phyloP scores from a whole-genome alignment of 805 yeast species.

The Wickerhamiella kurtzmanii region DNA sequence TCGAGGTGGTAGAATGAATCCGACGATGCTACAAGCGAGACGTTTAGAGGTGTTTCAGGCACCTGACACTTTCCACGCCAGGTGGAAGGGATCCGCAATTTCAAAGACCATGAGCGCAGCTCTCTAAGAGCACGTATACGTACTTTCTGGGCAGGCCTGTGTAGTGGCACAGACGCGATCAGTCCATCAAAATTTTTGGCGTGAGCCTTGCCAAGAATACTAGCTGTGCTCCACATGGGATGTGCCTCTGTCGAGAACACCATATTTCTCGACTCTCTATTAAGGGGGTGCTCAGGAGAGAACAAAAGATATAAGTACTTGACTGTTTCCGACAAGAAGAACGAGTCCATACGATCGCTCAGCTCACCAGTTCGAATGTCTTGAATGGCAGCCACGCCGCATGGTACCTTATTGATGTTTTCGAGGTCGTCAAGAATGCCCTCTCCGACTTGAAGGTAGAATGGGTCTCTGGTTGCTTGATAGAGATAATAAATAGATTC shows the following conservation, averaged over 20 bases:
- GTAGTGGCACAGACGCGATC: background rate
- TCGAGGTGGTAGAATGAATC: conserved; percentile 22
- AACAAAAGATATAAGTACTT: conserved; percentile 72
- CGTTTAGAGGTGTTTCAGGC: background rate
- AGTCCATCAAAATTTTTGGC: conserved; percentile 9
- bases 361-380: conserved; percentile 47
- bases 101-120: background rate
- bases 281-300: conserved; percentile 48
- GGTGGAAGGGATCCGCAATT: background rate
- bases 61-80: background rate
- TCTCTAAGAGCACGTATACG: background rate
- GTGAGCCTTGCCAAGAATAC: conserved; percentile 20
- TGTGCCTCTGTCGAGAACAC: conserved; percentile 85
- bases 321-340: conserved; percentile 75
- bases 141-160: background rate
- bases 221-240: conserved; percentile 57
- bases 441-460: conserved; percentile 64
- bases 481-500: conserved; percentile 79
- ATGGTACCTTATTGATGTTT: conserved; percentile 38
- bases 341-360: conserved; percentile 83
- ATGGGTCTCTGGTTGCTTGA: conserved; percentile 74
- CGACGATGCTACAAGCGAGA: conserved; percentile 25
- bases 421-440: conserved; percentile 44
- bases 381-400: conserved; percentile 73
- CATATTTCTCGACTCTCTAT: conserved; percentile 29